Conservation (phyloP, 495 filamentous ascomycete species). For the Polyplosphaeria fusca region DNA sequence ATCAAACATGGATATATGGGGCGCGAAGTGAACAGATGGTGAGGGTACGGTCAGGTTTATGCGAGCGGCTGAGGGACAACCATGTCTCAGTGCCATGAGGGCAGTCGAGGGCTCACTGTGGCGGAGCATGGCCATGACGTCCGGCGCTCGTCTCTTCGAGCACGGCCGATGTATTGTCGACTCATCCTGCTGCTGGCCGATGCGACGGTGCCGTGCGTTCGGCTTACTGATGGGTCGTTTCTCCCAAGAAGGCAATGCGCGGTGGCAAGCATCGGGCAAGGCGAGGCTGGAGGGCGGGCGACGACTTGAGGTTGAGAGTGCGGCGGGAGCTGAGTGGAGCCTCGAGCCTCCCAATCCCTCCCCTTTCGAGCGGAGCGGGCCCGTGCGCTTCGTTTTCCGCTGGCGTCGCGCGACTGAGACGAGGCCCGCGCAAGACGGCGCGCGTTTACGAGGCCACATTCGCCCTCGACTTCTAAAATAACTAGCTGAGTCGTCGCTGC, state of each 20-base stretch:
- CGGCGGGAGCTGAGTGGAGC: too few species aligned
- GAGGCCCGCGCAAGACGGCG: not conserved
- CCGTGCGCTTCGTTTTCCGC: not conserved
- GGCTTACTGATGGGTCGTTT: too few species aligned
- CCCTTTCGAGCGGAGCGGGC: not conserved
- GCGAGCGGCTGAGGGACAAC: constrained; percentile 15
- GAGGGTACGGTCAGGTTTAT: constrained; percentile 2
- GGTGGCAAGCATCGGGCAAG: not conserved
- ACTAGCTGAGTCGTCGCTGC: too few species aligned
- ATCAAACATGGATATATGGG: not conserved
- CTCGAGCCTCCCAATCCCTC: too few species aligned
- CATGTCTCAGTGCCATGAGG: constrained; percentile 12
- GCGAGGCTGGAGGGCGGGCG: too few species aligned
- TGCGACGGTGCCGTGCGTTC: too few species aligned
- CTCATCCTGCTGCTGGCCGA: too few species aligned
- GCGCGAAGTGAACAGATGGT: not conserved
- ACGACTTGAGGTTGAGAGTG: too few species aligned
- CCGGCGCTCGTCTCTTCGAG: not conserved
- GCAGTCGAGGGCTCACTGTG: constrained; percentile 2
- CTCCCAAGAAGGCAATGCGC: not conserved
- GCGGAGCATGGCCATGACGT: constrained; percentile 9
- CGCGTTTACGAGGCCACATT: not conserved
- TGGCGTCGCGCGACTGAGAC: not conserved
- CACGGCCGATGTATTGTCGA: not conserved
- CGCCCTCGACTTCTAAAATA: not conserved